A percentile compares a stretch with the other conserved stretches of the same genome.
These are phyloP conservation scores for Coemansia sp. DNA, from an alignment of 192 early-diverging fungal species.

Conservation along the genomic window DNA sequence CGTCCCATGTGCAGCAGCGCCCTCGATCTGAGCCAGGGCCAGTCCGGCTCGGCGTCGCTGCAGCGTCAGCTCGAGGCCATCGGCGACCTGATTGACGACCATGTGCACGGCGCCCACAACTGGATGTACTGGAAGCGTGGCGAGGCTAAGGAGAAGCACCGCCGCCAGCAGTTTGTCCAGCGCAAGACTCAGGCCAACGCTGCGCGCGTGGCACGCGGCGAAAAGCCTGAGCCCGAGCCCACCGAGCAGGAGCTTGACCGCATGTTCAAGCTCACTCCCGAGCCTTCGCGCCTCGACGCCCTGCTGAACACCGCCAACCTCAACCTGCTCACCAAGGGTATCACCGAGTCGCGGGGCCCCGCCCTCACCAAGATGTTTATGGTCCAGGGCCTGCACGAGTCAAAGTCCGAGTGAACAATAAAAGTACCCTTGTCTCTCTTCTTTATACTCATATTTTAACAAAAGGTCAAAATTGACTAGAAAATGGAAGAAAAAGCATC, in stretches of 20 bases:
- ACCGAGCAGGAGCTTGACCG: constrained; percentile 57
- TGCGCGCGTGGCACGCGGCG: constrained; percentile 60
- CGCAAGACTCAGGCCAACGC: constrained; percentile 74
- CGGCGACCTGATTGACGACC: constrained; percentile 87
- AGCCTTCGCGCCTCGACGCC: constrained; percentile 88
- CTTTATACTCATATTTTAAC: too few species aligned
- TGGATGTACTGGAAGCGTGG: constrained; percentile 95
- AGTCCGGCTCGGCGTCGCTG: constrained; percentile 22
- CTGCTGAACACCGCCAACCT: constrained; percentile 88
- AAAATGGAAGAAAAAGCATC: too few species aligned
- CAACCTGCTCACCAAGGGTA: constrained; percentile 87
- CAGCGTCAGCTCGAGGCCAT: constrained; percentile 64
- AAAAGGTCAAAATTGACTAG: too few species aligned
- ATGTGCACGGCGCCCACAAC: constrained; percentile 85
- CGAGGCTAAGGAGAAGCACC: constrained; percentile 80
- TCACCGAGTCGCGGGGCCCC: constrained; percentile 91
- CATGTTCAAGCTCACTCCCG: constrained; percentile 67
- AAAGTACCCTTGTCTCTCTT: too few species aligned
- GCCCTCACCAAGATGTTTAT: constrained; percentile 89
- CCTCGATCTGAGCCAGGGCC: constrained; percentile 65
- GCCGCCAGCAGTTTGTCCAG: constrained; percentile 58
- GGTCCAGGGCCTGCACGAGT: constrained; percentile 65
- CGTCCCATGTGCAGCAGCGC: constrained; percentile 60
- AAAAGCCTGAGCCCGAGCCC: constrained; percentile 71
- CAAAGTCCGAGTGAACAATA: neutral